These are phyloP conservation scores for Phaeoacremonium minimum DNA, from an alignment of 2,329 filamentous ascomycete genomes.

Conservation along the genomic window DNA sequence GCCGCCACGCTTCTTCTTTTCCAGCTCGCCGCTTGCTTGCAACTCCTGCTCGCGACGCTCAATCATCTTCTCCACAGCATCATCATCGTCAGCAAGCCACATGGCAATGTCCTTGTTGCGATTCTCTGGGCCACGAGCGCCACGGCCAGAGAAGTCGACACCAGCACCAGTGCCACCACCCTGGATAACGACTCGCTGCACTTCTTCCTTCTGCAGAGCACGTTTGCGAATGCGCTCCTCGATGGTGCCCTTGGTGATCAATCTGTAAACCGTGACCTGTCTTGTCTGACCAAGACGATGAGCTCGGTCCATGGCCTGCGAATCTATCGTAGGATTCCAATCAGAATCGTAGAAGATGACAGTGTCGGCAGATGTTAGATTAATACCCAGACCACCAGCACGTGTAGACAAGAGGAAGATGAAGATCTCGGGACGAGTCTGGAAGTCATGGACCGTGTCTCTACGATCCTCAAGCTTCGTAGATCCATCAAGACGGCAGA, in stretches of 20 bases:
- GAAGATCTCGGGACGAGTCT: conserved; percentile 90
- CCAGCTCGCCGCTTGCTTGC: conserved; percentile 64
- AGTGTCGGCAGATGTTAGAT: conserved; percentile 91
- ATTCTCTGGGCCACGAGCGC: conserved; percentile 72
- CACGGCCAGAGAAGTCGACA: conserved; percentile 94
- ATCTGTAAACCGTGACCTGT: conserved; percentile 94
- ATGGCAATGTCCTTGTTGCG: conserved; percentile 96
- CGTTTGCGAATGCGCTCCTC: conserved; percentile 97
- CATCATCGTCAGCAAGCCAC: conserved; percentile 97
- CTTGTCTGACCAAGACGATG: conserved; percentile 94
- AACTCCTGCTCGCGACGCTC: conserved; percentile 89
- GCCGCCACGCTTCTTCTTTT: conserved; percentile 60
- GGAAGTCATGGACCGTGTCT: conserved; percentile 95
- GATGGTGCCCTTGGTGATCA: conserved; percentile 95
- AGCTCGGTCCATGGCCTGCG: conserved; percentile 97
- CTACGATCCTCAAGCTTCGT: conserved; percentile 96
- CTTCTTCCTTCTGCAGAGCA: conserved; percentile 96
- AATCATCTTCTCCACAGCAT: conserved; percentile 73
- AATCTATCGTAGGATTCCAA: conserved; percentile 99
- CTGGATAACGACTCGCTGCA: conserved; percentile 93
- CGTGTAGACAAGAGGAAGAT: conserved; percentile 95
- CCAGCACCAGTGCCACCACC: conserved; percentile 77
- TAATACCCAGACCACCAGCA: conserved; percentile 96
- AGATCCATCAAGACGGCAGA: conserved; percentile 91
- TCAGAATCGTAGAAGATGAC: conserved; percentile 99